Conservation (phyloP, 371 early-diverging fungal species). For the Nematocida sp. region DNA sequence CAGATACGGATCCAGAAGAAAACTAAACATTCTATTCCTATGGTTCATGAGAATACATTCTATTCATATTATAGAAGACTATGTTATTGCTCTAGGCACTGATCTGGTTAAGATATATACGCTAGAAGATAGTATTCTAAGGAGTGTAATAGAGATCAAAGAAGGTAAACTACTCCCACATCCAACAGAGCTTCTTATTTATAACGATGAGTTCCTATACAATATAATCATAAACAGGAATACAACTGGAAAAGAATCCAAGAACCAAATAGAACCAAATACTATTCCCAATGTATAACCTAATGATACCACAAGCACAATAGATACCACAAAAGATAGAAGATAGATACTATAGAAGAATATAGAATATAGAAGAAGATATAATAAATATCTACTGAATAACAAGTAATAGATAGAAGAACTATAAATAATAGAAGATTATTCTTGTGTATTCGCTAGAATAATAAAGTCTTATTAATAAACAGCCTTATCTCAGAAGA, state of each 20-base stretch:
- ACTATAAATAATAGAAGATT: too few relatives aligned
- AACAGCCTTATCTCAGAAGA: too few relatives aligned
- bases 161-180: constrained; percentile 16
- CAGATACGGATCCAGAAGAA: constrained; percentile 48
- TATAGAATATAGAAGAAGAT: too few relatives aligned
- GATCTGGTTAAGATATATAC: constrained; percentile 30
- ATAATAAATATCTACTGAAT: too few relatives aligned
- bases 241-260: too few relatives aligned
- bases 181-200: constrained; percentile 27
- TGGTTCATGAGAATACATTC: constrained; percentile 55
- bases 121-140: constrained; percentile 4
- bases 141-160: constrained; percentile 10
- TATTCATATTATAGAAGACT: constrained; percentile 20
- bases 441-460: too few relatives aligned
- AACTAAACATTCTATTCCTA: constrained; percentile 52
- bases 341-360: too few relatives aligned
- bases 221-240: too few relatives aligned
- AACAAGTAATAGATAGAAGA: too few relatives aligned
- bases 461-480: too few relatives aligned
- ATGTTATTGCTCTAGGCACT: constrained; percentile 11
- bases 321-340: too few relatives aligned
- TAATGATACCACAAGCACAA: too few relatives aligned
- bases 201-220: constrained; percentile 34
- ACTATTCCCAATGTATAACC: background rate
- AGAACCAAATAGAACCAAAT: background rate